Conservation (phyloP, 2,329 filamentous ascomycete genomes). For the Beauveria scarabaeidicola region DNA sequence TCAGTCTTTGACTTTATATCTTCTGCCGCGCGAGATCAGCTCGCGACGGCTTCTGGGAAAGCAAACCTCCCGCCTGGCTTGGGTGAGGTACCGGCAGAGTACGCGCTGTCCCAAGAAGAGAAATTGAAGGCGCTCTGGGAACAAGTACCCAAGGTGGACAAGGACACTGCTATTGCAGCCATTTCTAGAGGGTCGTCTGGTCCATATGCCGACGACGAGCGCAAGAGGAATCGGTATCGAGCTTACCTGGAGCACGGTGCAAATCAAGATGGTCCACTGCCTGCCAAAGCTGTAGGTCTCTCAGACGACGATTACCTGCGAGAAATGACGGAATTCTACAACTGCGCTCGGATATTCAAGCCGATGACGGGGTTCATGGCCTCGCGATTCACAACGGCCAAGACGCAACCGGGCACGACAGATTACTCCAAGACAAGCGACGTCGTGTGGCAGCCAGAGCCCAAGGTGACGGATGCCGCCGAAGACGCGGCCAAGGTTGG, state of each 20-base stretch:
- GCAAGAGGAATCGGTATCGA: slow-evolving; percentile 73
- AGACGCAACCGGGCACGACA: slow-evolving; percentile 26
- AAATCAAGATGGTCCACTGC: slow-evolving; percentile 36
- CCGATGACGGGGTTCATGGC: slow-evolving; percentile 91
- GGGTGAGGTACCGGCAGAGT: slow-evolving; percentile 63
- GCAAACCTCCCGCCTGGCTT: slow-evolving; percentile 67
- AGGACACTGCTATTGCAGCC: slow-evolving; percentile 58
- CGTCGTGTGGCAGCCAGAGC: slow-evolving; percentile 23
- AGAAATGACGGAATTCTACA: slow-evolving; percentile 69
- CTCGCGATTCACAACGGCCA: slow-evolving; percentile 75
- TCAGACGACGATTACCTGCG: slow-evolving; percentile 66
- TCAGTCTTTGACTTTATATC: slow-evolving; percentile 93
- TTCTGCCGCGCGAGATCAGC: slow-evolving; percentile 63
- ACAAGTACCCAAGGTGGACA: slow-evolving; percentile 56
- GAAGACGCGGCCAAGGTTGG: slow-evolving; percentile 80
- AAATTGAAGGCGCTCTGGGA: slow-evolving; percentile 49
- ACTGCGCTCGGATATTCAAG: slow-evolving; percentile 66
- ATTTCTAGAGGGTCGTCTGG: slow-evolving; percentile 54
- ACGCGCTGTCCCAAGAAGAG: slow-evolving; percentile 54
- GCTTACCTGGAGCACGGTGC: slow-evolving; percentile 72
- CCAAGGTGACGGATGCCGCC: slow-evolving; percentile 54
- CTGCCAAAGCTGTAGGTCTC: slow-evolving; percentile 33
- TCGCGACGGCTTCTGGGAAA: slow-evolving; percentile 69
- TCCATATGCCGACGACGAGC: slow-evolving; percentile 76
- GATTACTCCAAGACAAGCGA: slow-evolving; percentile 15